Conservation (phyloP, 768 basidiomycete species). For the Tulasnella sp. region DNA sequence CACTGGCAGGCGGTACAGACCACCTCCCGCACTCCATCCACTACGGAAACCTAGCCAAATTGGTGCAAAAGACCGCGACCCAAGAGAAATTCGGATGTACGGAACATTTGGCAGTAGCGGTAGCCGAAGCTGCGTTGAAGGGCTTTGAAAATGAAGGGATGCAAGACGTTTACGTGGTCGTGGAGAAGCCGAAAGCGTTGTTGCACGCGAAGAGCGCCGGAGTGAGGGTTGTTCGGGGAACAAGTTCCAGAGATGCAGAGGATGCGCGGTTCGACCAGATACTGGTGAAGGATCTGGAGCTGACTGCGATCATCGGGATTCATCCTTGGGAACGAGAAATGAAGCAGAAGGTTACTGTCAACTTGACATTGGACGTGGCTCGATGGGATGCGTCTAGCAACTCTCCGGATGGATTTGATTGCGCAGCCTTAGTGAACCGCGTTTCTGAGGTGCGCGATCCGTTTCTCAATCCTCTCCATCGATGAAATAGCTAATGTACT, state of each 20-base stretch:
- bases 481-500: neutral
- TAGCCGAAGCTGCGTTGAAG: conserved; percentile 44
- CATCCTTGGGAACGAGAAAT: conserved; percentile 61
- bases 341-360: conserved; percentile 57
- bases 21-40: conserved; percentile 59
- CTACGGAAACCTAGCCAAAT: conserved; percentile 57
- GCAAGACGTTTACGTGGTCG: conserved; percentile 44
- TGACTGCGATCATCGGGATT: conserved; percentile 61
- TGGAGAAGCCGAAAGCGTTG: conserved; percentile 51
- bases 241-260: neutral
- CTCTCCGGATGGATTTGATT: conserved; percentile 38
- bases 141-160: conserved; percentile 38
- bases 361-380: conserved; percentile 39
- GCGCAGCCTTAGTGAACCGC: conserved; percentile 43
- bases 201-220: conserved; percentile 50
- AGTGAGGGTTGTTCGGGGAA: neutral
- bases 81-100: conserved; percentile 46
- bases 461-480: neutral
- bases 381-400: conserved; percentile 36
- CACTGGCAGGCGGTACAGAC: conserved; percentile 50
- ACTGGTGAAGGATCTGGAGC: conserved; percentile 48
- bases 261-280: conserved; percentile 38
- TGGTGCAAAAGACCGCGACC: conserved; percentile 34
- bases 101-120: conserved; percentile 46
- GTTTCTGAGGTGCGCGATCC: conserved; percentile 41